These are phyloP conservation scores for Elsinoe ampelina DNA, from an alignment of 2,329 filamentous ascomycete species.

Conservation along the genomic window DNA sequence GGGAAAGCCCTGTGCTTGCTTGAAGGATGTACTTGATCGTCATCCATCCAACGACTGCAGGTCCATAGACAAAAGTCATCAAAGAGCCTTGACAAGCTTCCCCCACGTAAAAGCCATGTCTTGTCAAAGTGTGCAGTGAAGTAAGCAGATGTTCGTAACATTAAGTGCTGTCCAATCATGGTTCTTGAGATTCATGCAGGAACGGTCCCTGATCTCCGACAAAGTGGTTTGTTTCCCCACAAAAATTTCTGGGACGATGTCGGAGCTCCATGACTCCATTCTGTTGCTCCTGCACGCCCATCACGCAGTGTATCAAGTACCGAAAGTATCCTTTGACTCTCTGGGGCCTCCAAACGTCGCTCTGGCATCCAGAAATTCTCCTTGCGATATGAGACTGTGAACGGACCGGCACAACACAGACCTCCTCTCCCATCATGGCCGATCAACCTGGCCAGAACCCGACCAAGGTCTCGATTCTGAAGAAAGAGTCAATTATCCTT, in stretches of 20 bases:
- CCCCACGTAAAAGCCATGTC: conserved; percentile 10
- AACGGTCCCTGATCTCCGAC: conserved; percentile 3
- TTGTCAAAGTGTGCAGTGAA: background rate
- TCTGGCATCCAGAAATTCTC: no score
- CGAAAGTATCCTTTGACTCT: no score
- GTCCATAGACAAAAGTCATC: conserved; percentile 9
- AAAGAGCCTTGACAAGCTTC: conserved; percentile 15
- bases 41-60: conserved; percentile 38
- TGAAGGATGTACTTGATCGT: conserved; percentile 83
- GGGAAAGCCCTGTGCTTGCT: conserved; percentile 98
- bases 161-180: no score
- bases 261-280: conserved; percentile 12
- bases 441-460: conserved; percentile 21
- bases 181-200: conserved; percentile 1
- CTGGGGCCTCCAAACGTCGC: no score
- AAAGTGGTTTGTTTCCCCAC: conserved; percentile 12
- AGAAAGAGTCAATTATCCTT: conserved; percentile 81
- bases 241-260: conserved; percentile 13
- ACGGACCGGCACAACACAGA: background rate
- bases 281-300: background rate
- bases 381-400: background rate
- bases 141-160: no score
- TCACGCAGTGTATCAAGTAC: background rate
- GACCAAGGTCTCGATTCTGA: conserved; percentile 68
- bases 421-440: background rate